These are phyloP conservation scores for Saccharum officinarum DNA, from an alignment of 176 grass and related monocot species.

Conservation along the genomic window DNA sequence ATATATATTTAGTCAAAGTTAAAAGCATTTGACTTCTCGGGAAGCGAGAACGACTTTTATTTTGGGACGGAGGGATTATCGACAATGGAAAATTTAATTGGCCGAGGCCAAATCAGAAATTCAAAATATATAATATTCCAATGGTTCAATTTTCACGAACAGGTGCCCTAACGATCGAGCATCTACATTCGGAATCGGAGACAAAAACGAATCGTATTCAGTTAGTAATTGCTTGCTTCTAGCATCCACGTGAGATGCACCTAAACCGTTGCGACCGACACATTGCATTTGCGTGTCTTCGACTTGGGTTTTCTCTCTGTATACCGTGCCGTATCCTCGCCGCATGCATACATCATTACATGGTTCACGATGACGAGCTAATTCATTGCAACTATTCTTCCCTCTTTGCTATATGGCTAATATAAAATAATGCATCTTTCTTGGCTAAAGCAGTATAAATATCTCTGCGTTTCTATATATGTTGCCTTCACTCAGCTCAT, in stretches of 20 bases:
- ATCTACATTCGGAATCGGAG: neutral
- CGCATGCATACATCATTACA: neutral
- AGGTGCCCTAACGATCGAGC: neutral
- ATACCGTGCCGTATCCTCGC: neutral
- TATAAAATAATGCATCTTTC: neutral
- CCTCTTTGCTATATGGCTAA: too few species aligned
- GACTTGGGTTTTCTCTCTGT: neutral
- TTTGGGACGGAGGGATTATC: too few species aligned
- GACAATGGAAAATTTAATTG: too few species aligned
- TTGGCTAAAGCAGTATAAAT: constrained; percentile 20
- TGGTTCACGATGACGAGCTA: neutral
- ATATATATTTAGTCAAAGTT: too few species aligned
- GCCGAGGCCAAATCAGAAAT: too few species aligned
- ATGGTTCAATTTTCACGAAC: too few species aligned
- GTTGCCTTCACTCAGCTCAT: neutral
- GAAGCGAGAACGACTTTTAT: too few species aligned
- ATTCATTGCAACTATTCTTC: too few species aligned
- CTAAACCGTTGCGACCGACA: neutral
- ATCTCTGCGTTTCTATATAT: neutral
- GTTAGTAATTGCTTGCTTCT: too few species aligned
- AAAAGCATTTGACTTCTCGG: too few species aligned
- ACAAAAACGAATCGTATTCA: neutral
- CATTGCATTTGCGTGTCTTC: neutral
- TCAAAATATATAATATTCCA: too few species aligned
- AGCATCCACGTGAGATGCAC: neutral